Percentiles rank a stretch among this genome's conserved stretches.
Evolutionary conservation across 164 flowering plant genomes (phyloP).

Genomic region (Brasenia schreberi): DNA sequence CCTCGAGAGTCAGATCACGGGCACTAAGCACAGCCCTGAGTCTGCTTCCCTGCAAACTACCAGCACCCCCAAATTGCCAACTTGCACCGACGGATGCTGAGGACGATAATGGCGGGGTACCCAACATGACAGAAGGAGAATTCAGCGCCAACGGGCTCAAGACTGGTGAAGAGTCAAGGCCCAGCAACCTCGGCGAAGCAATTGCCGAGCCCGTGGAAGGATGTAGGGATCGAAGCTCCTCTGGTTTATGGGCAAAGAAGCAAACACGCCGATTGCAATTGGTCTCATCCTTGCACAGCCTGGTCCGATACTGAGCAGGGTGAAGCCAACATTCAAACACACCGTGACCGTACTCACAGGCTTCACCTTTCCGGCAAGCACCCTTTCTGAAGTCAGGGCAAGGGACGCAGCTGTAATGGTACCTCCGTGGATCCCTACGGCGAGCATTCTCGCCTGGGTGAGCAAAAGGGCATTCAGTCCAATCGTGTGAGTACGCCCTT

Average conservation of each 20-base stretch:
- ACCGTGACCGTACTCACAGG: conserved; percentile 91
- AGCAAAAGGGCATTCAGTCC: conserved; percentile 97
- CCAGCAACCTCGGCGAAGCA: conserved; percentile 55
- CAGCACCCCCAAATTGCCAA: conserved; percentile 5
- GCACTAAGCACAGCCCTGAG: conserved; percentile 54
- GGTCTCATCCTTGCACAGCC: conserved; percentile 87
- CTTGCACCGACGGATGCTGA: conserved; percentile 30
- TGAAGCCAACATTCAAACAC: conserved; percentile 96
- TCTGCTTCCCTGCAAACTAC: conserved; percentile 79
- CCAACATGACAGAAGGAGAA: conserved; percentile 6
- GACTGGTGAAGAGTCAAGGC: conserved; percentile 10
- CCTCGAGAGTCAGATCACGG: conserved; percentile 60
- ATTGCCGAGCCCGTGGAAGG: conserved; percentile 85
- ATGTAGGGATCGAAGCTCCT: conserved; percentile 74
- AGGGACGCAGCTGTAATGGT: conserved; percentile 82
- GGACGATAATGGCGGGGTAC: conserved; percentile 25
- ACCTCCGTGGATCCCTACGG: conserved; percentile 76
- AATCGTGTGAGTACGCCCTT: conserved; percentile 86
- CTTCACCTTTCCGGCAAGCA: conserved; percentile 60
- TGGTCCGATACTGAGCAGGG: conserved; percentile 84
- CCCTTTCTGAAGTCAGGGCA: conserved; percentile 93
- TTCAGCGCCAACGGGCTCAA: conserved; percentile 41
- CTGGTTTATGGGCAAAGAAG: conserved; percentile 82
- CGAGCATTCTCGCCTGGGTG: conserved; percentile 96
- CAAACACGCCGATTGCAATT: conserved; percentile 76